Percentiles rank a stretch among this genome's conserved stretches.
These are phyloP conservation scores for Penicillium sp. DNA, from an alignment of 2,329 filamentous ascomycete species.

Conservation along the genomic window DNA sequence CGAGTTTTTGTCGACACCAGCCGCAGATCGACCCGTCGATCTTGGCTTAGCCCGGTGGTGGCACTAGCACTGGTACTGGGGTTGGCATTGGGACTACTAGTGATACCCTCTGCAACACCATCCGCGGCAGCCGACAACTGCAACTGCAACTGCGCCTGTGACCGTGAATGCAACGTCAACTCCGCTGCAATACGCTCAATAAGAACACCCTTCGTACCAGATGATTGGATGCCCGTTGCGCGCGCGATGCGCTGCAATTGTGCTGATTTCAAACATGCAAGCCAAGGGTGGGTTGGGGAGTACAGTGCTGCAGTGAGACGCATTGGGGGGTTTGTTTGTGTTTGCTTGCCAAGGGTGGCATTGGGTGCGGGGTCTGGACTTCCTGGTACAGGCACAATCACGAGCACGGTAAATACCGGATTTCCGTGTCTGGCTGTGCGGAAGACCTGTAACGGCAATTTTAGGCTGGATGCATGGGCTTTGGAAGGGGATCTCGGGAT, in stretches of 20 bases:
- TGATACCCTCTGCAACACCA: not conserved
- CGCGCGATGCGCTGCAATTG: slow-evolving; percentile 53
- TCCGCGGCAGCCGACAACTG: not conserved
- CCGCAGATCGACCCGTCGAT: not conserved
- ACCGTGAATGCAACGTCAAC: slow-evolving; percentile 9
- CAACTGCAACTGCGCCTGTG: not conserved
- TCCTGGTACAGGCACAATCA: not conserved
- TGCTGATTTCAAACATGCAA: slow-evolving; percentile 41
- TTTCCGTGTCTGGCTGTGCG: not conserved
- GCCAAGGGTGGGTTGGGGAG: slow-evolving; percentile 20
- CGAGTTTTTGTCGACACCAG: not conserved
- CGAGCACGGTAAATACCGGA: not conserved
- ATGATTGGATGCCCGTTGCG: slow-evolving; percentile 51
- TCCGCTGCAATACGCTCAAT: slow-evolving; percentile 40
- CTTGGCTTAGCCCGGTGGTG: not conserved
- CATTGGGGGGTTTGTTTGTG: slow-evolving; percentile 7
- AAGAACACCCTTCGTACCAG: slow-evolving; percentile 53
- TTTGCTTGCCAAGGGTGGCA: not conserved
- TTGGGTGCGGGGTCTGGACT: not conserved
- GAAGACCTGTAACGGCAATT: not conserved
- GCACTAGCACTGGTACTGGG: not conserved
- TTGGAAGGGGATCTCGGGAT: not conserved
- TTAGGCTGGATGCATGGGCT: not conserved
- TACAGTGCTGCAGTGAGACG: slow-evolving; percentile 4
- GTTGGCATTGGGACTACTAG: not conserved